Percentiles rank a stretch among this genome's conserved stretches.
Conservation (phyloP, 768 basidiomycete genomes). For the Phaffia tasmanica region DNA sequence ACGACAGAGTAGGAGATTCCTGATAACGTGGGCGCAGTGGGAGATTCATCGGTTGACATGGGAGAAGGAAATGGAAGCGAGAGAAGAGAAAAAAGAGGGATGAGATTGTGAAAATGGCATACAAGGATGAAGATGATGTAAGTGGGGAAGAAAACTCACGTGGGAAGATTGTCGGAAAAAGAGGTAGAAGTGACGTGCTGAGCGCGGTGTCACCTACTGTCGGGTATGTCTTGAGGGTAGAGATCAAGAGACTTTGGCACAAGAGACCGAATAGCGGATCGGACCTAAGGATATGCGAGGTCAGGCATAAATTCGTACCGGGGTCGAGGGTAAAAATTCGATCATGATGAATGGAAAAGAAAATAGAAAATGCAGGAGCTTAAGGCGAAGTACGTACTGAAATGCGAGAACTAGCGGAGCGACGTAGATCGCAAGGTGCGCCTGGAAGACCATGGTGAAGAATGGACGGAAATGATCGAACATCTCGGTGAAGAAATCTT, state of each 20-base stretch:
- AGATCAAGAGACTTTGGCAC: slow-evolving; percentile 62
- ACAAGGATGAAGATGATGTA: neutral
- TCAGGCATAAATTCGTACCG: neutral
- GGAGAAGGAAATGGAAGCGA: neutral
- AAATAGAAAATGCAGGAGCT: neutral
- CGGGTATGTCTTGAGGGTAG: slow-evolving; percentile 83
- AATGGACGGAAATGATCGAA: slow-evolving; percentile 95
- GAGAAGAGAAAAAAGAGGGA: neutral
- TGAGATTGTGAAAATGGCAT: neutral
- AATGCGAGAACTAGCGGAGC: slow-evolving; percentile 58
- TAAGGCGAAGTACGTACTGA: slow-evolving; percentile 45
- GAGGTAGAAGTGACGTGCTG: slow-evolving; percentile 63
- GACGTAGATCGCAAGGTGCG: slow-evolving; percentile 20
- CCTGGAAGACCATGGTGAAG: slow-evolving; percentile 88
- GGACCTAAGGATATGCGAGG: slow-evolving; percentile 45
- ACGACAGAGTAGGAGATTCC: slow-evolving; percentile 78
- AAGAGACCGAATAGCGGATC: slow-evolving; percentile 73
- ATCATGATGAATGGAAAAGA: slow-evolving; percentile 67
- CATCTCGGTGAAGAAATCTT: slow-evolving; percentile 94
- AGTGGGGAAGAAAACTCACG: slow-evolving; percentile 47
- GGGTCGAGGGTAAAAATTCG: slow-evolving; percentile 36
- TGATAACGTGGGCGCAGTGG: slow-evolving; percentile 34
- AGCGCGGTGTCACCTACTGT: slow-evolving; percentile 79
- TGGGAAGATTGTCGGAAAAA: slow-evolving; percentile 74
- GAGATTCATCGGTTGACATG: neutral